phyloP scores from a whole-genome alignment of 108 stramenopile genomes.

The Tribonema minus region DNA sequence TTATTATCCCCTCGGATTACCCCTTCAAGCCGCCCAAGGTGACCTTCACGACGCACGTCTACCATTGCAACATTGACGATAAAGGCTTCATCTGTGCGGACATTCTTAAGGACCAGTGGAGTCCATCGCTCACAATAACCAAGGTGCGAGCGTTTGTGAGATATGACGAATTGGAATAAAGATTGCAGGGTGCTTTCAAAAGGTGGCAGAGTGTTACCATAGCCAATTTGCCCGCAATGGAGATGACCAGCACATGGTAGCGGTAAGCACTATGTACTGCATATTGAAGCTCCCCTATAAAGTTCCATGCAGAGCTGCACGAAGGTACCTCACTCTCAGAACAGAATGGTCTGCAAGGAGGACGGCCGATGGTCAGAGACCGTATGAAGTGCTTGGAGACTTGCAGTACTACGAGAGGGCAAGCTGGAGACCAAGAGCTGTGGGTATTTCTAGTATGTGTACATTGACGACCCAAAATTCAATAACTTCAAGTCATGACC shows the following conservation, averaged over 20 bases:
- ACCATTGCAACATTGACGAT: slow-evolving; percentile 97
- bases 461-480: no score
- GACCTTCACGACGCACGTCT: slow-evolving; percentile 90
- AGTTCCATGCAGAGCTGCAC: no score
- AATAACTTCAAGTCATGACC: no score
- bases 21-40: slow-evolving; percentile 97
- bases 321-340: no score
- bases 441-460: no score
- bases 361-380: no score
- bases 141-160: slow-evolving; percentile 56
- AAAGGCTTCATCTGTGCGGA: slow-evolving; percentile 94
- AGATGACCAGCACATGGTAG: not conserved
- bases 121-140: slow-evolving; percentile 87
- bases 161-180: not conserved
- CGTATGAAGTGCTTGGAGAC: no score
- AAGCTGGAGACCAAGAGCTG: no score
- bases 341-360: no score
- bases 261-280: not conserved
- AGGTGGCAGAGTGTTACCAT: not conserved
- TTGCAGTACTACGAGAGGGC: no score
- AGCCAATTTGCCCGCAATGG: not conserved
- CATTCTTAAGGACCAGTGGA: slow-evolving; percentile 96
- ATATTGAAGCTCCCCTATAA: not conserved
- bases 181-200: not conserved
- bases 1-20: slow-evolving; percentile 93